These are phyloP conservation scores for Rubroboletus satanas DNA, from an alignment of 768 basidiomycete genomes.

Conservation along the genomic window DNA sequence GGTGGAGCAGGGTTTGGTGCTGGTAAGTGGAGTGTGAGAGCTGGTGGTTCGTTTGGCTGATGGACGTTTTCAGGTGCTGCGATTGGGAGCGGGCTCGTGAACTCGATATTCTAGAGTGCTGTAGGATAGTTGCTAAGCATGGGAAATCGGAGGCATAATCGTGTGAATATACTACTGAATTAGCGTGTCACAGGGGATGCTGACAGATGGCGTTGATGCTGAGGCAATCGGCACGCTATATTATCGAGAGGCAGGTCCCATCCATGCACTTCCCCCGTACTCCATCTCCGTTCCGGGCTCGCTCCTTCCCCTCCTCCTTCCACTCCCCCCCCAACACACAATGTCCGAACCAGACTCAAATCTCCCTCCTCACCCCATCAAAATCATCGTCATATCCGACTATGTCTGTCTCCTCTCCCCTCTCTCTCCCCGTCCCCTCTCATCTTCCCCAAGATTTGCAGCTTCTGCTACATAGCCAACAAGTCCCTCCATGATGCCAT, in stretches of 20 bases:
- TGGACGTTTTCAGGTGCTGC: constrained; percentile 36
- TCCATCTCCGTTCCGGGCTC: background rate
- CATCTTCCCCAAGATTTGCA: constrained; percentile 27
- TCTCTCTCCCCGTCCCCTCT: background rate
- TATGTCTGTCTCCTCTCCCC: constrained; percentile 22
- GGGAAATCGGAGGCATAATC: constrained; percentile 11
- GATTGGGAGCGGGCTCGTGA: constrained; percentile 41
- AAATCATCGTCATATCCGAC: constrained; percentile 35
- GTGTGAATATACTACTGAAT: constrained; percentile 25
- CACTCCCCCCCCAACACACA: background rate
- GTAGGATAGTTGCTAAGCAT: constrained; percentile 19
- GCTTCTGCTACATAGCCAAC: constrained; percentile 39
- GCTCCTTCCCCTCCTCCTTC: background rate
- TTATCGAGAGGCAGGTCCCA: constrained; percentile 24
- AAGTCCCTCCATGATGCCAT: constrained; percentile 38
- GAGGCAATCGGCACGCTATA: constrained; percentile 28
- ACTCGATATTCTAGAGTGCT: constrained; percentile 42
- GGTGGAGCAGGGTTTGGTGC: constrained; percentile 49
- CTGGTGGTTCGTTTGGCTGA: background rate
- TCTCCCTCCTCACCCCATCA: constrained; percentile 20
- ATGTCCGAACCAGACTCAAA: constrained; percentile 20
- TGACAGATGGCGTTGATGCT: constrained; percentile 30
- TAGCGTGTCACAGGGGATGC: constrained; percentile 21
- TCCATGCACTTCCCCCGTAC: constrained; percentile 21
- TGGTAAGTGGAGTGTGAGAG: constrained; percentile 23